Evolutionary conservation across 805 yeast species (phyloP).

Genomic region (Candida multigemmis): DNA sequence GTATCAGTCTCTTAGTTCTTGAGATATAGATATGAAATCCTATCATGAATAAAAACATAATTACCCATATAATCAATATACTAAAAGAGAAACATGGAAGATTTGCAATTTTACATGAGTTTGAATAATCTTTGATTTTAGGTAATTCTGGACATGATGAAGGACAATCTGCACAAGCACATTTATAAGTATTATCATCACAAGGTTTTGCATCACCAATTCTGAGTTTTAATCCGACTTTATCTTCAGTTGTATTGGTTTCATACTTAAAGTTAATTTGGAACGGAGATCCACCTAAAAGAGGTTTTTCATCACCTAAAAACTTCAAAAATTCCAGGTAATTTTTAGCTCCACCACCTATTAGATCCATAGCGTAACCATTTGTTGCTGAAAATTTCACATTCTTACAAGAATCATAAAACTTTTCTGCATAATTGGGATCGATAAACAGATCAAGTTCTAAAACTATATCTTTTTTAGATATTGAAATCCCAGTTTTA

Average conservation of each 20-base stretch:
- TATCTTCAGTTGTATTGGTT: slow-evolving; percentile 5
- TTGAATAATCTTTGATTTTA: slow-evolving; percentile 23
- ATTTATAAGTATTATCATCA: slow-evolving; percentile 55
- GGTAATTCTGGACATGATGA: slow-evolving; percentile 67
- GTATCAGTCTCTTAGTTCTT: slow-evolving; percentile 6
- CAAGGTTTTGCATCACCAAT: slow-evolving; percentile 38
- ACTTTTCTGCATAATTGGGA: slow-evolving; percentile 46
- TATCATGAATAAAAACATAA: slow-evolving; percentile 31
- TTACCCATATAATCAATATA: slow-evolving; percentile 42
- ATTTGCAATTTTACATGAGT: slow-evolving; percentile 46
- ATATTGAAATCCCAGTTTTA: slow-evolving; percentile 34
- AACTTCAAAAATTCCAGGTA: slow-evolving; percentile 71
- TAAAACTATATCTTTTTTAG: slow-evolving; percentile 53
- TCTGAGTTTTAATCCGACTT: slow-evolving; percentile 11
- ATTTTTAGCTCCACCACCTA: slow-evolving; percentile 93
- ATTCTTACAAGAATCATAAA: slow-evolving; percentile 79
- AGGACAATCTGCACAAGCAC: slow-evolving; percentile 90
- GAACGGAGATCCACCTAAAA: slow-evolving; percentile 92
- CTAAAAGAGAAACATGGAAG: slow-evolving; percentile 70
- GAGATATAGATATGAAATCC: slow-evolving; percentile 25
- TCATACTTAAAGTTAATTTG: slow-evolving; percentile 72
- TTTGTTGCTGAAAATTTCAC: slow-evolving; percentile 91
- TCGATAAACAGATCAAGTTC: slow-evolving; percentile 61
- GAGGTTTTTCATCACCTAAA: slow-evolving; percentile 89
- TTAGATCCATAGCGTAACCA: slow-evolving; percentile 92